These are phyloP conservation scores for Fistulinella prunicolor DNA, from an alignment of 768 basidiomycete species.

Conservation along the genomic window DNA sequence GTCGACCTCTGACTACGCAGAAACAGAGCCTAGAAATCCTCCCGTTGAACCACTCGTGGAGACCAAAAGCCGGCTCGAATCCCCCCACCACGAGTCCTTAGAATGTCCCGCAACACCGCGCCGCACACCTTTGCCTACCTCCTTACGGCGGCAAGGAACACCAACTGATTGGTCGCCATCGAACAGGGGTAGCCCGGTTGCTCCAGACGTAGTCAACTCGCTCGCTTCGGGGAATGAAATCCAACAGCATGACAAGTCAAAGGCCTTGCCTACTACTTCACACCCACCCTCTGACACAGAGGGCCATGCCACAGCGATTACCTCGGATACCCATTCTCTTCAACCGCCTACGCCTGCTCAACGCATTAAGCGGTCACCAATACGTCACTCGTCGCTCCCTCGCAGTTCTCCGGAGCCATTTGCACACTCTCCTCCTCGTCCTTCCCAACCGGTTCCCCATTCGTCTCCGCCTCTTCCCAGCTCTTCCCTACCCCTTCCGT, in stretches of 20 bases:
- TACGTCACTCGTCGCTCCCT: slow-evolving; percentile 5
- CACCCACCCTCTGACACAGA: slow-evolving; percentile 12
- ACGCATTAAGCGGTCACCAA: slow-evolving; percentile 9
- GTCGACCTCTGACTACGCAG: slow-evolving; percentile 2
- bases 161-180: slow-evolving; percentile 34
- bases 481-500: slow-evolving; percentile 11
- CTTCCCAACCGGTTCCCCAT: slow-evolving; percentile 2
- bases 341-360: slow-evolving; percentile 32
- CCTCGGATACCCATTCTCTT: slow-evolving; percentile 13
- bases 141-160: slow-evolving; percentile 19
- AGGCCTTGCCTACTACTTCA: neutral
- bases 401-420: slow-evolving; percentile 8
- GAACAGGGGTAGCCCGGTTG: slow-evolving; percentile 16
- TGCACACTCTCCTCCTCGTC: neutral
- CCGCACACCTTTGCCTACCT: slow-evolving; percentile 9
- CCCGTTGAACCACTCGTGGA: neutral
- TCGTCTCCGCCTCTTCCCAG: slow-evolving; percentile 15
- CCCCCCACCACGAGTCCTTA: neutral
- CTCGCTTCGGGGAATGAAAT: neutral
- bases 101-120: neutral
- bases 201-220: neutral
- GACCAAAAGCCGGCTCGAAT: neutral
- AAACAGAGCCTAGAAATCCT: neutral
- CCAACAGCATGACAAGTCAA: slow-evolving; percentile 4
- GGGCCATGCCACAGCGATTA: slow-evolving; percentile 4